Conservation (phyloP, 805 yeast species). For the Suhomyces prunicola region DNA sequence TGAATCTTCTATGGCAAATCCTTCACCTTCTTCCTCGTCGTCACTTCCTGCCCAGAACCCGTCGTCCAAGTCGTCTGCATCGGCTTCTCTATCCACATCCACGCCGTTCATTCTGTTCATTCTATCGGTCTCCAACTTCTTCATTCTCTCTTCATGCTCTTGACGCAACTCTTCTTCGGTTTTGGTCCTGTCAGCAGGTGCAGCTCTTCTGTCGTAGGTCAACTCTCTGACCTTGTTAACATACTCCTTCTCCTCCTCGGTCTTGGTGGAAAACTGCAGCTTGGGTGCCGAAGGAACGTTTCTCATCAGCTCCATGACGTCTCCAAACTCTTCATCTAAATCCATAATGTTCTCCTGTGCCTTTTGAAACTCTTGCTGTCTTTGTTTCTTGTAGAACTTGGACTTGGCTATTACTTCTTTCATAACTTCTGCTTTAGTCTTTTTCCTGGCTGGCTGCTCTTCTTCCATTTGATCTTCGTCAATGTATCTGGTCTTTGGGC, state of each 20-base stretch:
- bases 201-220: conserved; percentile 70
- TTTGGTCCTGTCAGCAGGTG: conserved; percentile 77
- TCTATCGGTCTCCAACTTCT: conserved; percentile 65
- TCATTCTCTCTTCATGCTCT: conserved; percentile 59
- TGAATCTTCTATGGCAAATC: conserved; percentile 28
- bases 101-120: conserved; percentile 71
- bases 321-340: conserved; percentile 71
- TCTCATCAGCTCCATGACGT: conserved; percentile 57
- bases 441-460: conserved; percentile 51
- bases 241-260: conserved; percentile 50
- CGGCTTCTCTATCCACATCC: conserved; percentile 46
- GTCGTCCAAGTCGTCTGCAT: conserved; percentile 65
- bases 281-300: conserved; percentile 15
- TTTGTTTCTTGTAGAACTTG: conserved; percentile 69
- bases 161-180: conserved; percentile 66
- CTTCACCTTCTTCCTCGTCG: conserved; percentile 47
- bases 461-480: conserved; percentile 34
- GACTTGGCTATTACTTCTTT: conserved; percentile 81
- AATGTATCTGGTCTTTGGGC: conserved; percentile 27
- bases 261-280: conserved; percentile 28
- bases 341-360: conserved; percentile 60
- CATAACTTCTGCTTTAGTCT: conserved; percentile 83
- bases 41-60: conserved; percentile 63
- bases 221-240: conserved; percentile 66
- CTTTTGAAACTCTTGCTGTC: conserved; percentile 63